phyloP scores from a whole-genome alignment of 1,284 basidiomycete genomes.

The Meira miltonrushii region DNA sequence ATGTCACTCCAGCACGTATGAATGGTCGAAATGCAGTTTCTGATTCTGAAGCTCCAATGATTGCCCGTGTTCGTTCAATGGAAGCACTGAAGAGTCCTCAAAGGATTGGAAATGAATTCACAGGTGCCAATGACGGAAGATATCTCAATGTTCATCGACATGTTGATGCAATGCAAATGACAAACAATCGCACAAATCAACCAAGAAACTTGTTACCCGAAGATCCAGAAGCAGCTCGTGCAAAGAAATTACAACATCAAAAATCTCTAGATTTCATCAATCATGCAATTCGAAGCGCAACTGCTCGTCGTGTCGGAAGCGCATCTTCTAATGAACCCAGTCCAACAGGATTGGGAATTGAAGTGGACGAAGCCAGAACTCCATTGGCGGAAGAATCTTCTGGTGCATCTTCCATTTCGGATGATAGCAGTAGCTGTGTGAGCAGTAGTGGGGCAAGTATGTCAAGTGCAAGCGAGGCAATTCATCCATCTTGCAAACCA shows the following conservation, averaged over 20 bases:
- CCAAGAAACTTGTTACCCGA: slow-evolving; percentile 1
- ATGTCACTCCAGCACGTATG: slow-evolving; percentile 6
- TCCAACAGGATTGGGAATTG: slow-evolving; percentile 10
- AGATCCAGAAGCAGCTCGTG: slow-evolving; percentile 2
- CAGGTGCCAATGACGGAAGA: neutral
- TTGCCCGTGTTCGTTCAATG: slow-evolving; percentile 38
- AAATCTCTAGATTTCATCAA: slow-evolving; percentile 52
- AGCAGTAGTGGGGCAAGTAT: neutral
- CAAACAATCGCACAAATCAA: slow-evolving; percentile 14
- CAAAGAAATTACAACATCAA: slow-evolving; percentile 35
- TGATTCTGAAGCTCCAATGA: slow-evolving; percentile 23
- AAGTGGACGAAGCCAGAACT: neutral
- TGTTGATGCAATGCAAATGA: slow-evolving; percentile 15
- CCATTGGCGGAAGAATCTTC: neutral
- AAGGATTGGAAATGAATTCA: slow-evolving; percentile 10
- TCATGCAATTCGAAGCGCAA: slow-evolving; percentile 50
- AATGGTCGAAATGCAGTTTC: slow-evolving; percentile 10
- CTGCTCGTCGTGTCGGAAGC: slow-evolving; percentile 33
- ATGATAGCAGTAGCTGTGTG: neutral
- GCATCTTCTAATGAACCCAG: slow-evolving; percentile 15
- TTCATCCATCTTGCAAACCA: slow-evolving; percentile 20
- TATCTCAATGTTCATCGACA: neutral
- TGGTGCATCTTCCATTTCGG: slow-evolving; percentile 1
- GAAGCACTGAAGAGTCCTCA: slow-evolving; percentile 41
- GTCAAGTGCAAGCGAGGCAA: slow-evolving; percentile 1